Percentiles rank a stretch among this genome's conserved stretches.
Conservation (phyloP, 2,329 filamentous ascomycete species). For the Ascochyta pisi region DNA sequence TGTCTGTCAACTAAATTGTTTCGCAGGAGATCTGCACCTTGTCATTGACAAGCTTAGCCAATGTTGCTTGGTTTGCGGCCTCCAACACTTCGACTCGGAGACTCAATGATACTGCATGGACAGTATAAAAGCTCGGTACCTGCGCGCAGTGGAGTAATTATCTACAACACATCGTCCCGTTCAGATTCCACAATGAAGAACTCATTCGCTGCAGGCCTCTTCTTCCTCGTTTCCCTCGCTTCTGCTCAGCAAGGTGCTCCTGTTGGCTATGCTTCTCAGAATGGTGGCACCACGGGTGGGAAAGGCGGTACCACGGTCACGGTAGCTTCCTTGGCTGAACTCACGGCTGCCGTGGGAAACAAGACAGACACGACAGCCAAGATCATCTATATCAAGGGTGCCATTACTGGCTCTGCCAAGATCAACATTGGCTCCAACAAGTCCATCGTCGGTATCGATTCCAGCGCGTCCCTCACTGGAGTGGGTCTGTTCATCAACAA, state of each 20-base stretch:
- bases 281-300: constrained; percentile 51
- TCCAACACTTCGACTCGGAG: background rate
- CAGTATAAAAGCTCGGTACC: background rate
- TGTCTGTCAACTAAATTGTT: background rate
- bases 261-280: constrained; percentile 42
- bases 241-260: constrained; percentile 22
- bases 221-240: background rate
- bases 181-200: background rate
- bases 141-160: background rate
- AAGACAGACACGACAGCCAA: constrained; percentile 49
- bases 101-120: background rate
- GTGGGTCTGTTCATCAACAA: constrained; percentile 57
- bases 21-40: background rate
- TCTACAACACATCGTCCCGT: background rate
- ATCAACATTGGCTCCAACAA: constrained; percentile 59
- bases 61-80: constrained; percentile 3
- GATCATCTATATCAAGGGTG: constrained; percentile 57
- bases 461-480: constrained; percentile 52
- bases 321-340: constrained; percentile 45
- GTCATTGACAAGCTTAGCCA: constrained; percentile 7
- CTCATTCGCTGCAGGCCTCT: background rate
- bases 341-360: constrained; percentile 52
- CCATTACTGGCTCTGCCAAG: constrained; percentile 48
- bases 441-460: constrained; percentile 59
- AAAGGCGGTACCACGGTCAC: constrained; percentile 44